These are phyloP conservation scores for Colletotrichum coccodes DNA, from an alignment of 2,329 filamentous ascomycete species.

Conservation along the genomic window DNA sequence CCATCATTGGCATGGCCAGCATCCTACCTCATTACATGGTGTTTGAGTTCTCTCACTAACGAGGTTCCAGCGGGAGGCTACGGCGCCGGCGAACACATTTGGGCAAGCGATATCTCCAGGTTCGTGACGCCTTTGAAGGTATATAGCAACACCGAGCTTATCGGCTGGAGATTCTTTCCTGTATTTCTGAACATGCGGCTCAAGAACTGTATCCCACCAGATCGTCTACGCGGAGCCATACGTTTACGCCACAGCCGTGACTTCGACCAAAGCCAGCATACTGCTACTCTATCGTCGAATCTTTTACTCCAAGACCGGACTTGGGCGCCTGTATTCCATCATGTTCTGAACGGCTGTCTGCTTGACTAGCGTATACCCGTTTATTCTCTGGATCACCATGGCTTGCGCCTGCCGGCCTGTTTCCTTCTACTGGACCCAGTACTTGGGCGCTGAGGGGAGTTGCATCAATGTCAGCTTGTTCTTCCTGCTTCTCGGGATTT, in stretches of 20 bases:
- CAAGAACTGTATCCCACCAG: background rate
- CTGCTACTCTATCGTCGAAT: slow-evolving; percentile 24
- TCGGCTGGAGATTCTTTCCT: background rate
- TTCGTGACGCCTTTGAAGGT: slow-evolving; percentile 2
- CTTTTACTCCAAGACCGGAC: background rate
- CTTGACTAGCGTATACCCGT: slow-evolving; percentile 10
- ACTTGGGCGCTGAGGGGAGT: slow-evolving; percentile 2
- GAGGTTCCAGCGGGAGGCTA: background rate
- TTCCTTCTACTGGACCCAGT: slow-evolving; percentile 21
- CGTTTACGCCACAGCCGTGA: slow-evolving; percentile 23
- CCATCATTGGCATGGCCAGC: background rate
- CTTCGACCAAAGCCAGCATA: slow-evolving; percentile 28
- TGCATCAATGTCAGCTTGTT: slow-evolving; percentile 22
- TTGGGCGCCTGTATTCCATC: background rate
- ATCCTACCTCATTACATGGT: background rate
- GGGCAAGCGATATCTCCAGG: background rate
- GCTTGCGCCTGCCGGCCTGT: slow-evolving; percentile 13
- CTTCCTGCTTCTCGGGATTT: slow-evolving; percentile 9
- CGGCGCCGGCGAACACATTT: background rate
- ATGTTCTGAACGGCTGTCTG: slow-evolving; percentile 11
- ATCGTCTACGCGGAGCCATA: slow-evolving; percentile 27
- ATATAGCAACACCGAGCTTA: background rate
- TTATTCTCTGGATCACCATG: slow-evolving; percentile 28
- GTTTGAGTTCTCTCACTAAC: background rate
- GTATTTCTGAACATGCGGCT: too few species aligned